Percentiles rank a stretch among this genome's conserved stretches.
These are phyloP conservation scores for Trypanosoma melophagium DNA, from an alignment of 208 protist genomes.

Conservation along the genomic window DNA sequence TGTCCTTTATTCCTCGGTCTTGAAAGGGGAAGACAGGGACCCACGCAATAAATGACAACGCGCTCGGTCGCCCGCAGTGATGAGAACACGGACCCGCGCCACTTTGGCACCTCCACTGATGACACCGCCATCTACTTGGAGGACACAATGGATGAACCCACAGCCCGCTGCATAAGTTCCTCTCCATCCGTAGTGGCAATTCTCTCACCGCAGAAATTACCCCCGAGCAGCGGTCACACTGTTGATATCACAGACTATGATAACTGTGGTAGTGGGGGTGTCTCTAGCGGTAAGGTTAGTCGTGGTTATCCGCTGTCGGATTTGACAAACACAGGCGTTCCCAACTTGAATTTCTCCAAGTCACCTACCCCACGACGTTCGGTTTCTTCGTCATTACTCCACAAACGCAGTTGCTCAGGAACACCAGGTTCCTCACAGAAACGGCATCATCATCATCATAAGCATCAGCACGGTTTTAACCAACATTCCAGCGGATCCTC, in stretches of 20 bases:
- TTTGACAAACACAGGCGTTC: slow-evolving; percentile 34
- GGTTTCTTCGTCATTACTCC: slow-evolving; percentile 22
- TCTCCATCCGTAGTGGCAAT: slow-evolving; percentile 74
- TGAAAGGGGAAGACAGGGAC: not conserved
- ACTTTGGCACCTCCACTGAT: slow-evolving; percentile 68
- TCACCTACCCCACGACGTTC: slow-evolving; percentile 52
- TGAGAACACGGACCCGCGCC: slow-evolving; percentile 39
- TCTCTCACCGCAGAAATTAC: slow-evolving; percentile 71
- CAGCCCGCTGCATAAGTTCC: slow-evolving; percentile 66
- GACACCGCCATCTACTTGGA: slow-evolving; percentile 83
- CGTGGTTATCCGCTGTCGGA: slow-evolving; percentile 39
- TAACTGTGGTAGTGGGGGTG: slow-evolving; percentile 40
- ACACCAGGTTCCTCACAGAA: slow-evolving; percentile 17
- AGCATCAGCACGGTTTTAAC: not conserved
- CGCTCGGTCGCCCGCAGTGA: slow-evolving; percentile 13
- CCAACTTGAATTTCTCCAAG: slow-evolving; percentile 35
- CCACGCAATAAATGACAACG: slow-evolving; percentile 11
- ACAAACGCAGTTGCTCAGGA: slow-evolving; percentile 9
- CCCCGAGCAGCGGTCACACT: slow-evolving; percentile 22
- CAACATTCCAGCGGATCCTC: not conserved
- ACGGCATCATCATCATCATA: slow-evolving; percentile 12
- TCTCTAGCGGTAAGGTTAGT: not conserved
- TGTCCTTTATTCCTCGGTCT: too few species aligned
- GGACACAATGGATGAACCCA: slow-evolving; percentile 72
- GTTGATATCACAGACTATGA: slow-evolving; percentile 81